Base-by-base conservation (phyloP, 1,139 yeast species). In the Lodderomyces margitis region DNA sequence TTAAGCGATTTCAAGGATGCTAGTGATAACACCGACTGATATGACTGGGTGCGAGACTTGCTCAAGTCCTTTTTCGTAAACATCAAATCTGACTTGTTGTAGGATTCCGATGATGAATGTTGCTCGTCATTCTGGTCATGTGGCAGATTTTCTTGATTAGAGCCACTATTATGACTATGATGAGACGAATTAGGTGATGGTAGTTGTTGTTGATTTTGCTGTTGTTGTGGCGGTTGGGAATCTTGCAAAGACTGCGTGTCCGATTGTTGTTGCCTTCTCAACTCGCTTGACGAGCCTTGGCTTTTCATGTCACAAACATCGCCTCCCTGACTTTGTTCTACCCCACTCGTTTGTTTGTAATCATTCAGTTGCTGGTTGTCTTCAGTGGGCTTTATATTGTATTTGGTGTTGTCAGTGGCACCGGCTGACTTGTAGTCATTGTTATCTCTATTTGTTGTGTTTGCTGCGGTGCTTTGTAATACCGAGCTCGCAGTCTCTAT, bases 21-120 rank as follows among this genome's bases (percentile, higher is more conserved):
- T 20, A 81, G 74, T 27, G 83, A 78, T 43, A 81, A 63, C n/a
- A 80, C 84, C 38, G 81, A 75, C 54, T 80, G 86, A 37, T 78
- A 77, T n/a, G 81, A 75, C 52, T 78, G 83, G 1, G 83, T 72
- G 42, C 85, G 63, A 28, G 73, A 66, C 44, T 75, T 70, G 15
- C 72, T 71, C 15, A 77, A 68, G 34, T 75, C 73, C 48, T 76
- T 74, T 59, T 80, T 80, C 51, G 75, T 76, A 61, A 80, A 80
- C 21, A 68, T 62, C 38, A 66, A 58, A 45, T 64, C 69, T 4
- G 62, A 47, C 6, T 38, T 57, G 24, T 19, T 37, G 38, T 32
- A 37, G 10, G 37, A 30, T 16, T 17, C 32, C 14, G 33, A 20
- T 11, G 35, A 32, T 12, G 21, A 17, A 24, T 21, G 28, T 11